A percentile compares a stretch with the other conserved stretches of the same genome.
Evolutionary conservation across 2,329 filamentous ascomycete genomes (phyloP).

Genomic region (Fusarium sororula): DNA sequence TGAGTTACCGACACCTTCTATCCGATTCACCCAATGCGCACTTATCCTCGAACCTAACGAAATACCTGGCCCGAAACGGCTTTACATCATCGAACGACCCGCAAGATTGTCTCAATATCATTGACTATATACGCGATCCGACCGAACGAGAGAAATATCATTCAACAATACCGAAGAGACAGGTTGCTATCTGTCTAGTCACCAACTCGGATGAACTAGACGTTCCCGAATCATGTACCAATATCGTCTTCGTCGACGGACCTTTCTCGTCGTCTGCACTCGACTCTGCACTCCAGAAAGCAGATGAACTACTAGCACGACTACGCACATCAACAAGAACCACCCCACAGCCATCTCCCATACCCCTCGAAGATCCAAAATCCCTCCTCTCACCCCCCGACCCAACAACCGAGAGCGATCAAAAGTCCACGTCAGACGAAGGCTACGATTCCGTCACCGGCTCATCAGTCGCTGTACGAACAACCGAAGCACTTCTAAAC

Average conservation of each 20-base stretch:
- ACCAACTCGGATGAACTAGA: not conserved
- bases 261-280: slow-evolving; percentile 21
- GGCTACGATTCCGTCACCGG: not conserved
- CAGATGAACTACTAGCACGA: not conserved
- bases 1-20: not conserved
- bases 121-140: slow-evolving; percentile 14
- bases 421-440: not conserved
- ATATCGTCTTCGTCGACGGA: slow-evolving; percentile 22
- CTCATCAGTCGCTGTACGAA: not conserved
- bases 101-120: slow-evolving; percentile 11
- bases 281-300: slow-evolving; percentile 18
- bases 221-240: not conserved
- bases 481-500: not conserved
- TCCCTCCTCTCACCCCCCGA: not conserved
- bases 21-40: not conserved
- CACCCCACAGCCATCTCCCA: not conserved
- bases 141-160: slow-evolving; percentile 2
- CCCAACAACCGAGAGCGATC: not conserved
- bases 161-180: not conserved
- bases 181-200: slow-evolving; percentile 30
- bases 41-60: slow-evolving; percentile 3
- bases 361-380: not conserved
- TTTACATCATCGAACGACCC: slow-evolving; percentile 1
- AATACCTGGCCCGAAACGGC: slow-evolving; percentile 1
- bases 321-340: not conserved